These are phyloP conservation scores for Arthrobotrys conoides DNA, from an alignment of 2,329 filamentous ascomycete genomes.

Conservation along the genomic window DNA sequence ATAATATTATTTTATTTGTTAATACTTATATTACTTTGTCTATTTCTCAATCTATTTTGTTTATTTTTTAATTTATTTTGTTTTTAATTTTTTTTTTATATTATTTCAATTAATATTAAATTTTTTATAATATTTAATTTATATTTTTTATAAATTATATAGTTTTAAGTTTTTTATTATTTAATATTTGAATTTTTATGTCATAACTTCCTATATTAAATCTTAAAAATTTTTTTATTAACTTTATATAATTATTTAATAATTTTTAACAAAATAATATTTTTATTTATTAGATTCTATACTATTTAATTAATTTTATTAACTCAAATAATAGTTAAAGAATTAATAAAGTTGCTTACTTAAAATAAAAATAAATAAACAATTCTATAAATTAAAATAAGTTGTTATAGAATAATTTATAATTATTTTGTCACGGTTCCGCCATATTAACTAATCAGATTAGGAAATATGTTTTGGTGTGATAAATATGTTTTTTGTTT, in stretches of 20 bases:
- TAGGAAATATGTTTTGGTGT: no score
- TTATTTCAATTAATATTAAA: background rate
- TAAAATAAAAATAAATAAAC: background rate
- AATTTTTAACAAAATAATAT: background rate
- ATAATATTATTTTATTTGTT: background rate
- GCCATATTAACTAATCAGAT: no score
- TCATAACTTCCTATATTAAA: background rate
- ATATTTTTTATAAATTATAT: constrained; percentile 1
- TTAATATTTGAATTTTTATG: background rate
- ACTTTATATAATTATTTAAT: constrained; percentile 2
- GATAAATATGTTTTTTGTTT: no score
- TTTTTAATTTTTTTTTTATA: no score
- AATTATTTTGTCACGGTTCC: no score
- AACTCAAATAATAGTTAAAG: background rate
- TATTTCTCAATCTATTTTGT: background rate
- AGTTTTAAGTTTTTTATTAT: background rate
- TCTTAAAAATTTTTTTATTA: background rate
- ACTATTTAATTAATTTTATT: background rate
- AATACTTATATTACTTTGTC: background rate
- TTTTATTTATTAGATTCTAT: background rate
- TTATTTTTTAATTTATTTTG: background rate
- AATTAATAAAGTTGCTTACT: background rate
- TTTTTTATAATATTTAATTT: background rate
- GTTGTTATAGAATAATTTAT: background rate
- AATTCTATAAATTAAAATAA: constrained; percentile 5